Base-by-base conservation (phyloP, 148 eudicot genomes). In the Simmondsia chinensis region DNA sequence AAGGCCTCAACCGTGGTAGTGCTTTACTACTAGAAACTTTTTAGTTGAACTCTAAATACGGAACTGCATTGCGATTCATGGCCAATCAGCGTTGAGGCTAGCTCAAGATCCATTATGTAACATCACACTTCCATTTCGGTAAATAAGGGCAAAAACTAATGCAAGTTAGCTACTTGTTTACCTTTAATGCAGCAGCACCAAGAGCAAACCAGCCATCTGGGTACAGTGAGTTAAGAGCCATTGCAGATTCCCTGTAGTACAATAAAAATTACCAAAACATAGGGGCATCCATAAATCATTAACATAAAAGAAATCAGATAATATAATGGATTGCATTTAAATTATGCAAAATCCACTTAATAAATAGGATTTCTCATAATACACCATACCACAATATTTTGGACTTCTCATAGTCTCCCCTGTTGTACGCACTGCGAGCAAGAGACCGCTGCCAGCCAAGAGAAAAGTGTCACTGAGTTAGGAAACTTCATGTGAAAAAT, bases 181-280 rank as follows among this genome's bases (percentile, higher is more conserved):
- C 94, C 85, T 91, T 91, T 46, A 91, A 60, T 43, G 99, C 95
- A 55, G 99, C 99, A 55, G 94, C 79, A 55, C 99, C 99, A 39
- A 91, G 80, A 30, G 95, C 94, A 77, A 91, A 91, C 99, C 99
- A 91, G 12, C 99, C 99, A 73, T 82, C 89, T 38, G 94, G 95
- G 57, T 78, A 77, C 58, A 91, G 59, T 40, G 99, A 74, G 65
- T 91, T 91, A 50, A 82, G 35, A 36, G 85, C 69, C 95, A 91
- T 79, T 17, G 99, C 99, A 10, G 94, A 77, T 41, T 72, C 89
- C 99, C 94, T 83, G 48, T 27, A 40, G 57, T 33, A 29, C 34
- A 54, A 48, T 29, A 4, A 48, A 50, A 18, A 40, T 7, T 42
- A 30, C 34, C 6, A 22, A 5, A 13, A 30, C n/a, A n/a, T n/a